A percentile compares a stretch with the other conserved stretches of the same genome.
These are phyloP conservation scores for Leucoagaricus sp. DNA, from an alignment of 1,284 basidiomycete species.

Conservation along the genomic window DNA sequence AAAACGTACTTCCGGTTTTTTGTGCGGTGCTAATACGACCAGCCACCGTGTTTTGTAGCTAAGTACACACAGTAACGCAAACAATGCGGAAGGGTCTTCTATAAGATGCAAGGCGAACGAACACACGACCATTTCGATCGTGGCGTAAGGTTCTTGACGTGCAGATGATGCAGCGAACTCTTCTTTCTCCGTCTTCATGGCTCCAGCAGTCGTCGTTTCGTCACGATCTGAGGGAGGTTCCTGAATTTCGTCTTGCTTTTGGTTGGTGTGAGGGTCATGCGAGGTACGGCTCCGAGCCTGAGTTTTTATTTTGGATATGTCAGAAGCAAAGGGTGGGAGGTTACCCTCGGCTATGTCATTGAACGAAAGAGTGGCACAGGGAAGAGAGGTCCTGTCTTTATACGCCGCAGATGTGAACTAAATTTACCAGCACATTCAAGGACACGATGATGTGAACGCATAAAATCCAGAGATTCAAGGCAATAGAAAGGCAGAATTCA, in stretches of 20 bases:
- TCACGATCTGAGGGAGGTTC: not conserved
- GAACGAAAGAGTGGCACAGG: slow-evolving; percentile 34
- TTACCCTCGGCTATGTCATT: slow-evolving; percentile 35
- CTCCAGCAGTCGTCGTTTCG: not conserved
- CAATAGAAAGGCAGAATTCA: not conserved
- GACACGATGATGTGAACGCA: not conserved
- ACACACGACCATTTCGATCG: slow-evolving; percentile 65
- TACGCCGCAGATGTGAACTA: slow-evolving; percentile 36
- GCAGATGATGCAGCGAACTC: not conserved
- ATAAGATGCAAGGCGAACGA: slow-evolving; percentile 76
- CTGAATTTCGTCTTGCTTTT: slow-evolving; percentile 5
- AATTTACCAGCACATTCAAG: no score
- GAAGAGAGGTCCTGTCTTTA: slow-evolving; percentile 31
- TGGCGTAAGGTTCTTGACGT: slow-evolving; percentile 13
- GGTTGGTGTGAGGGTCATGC: not conserved
- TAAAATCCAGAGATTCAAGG: not conserved
- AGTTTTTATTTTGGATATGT: slow-evolving; percentile 13
- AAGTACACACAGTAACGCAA: slow-evolving; percentile 63
- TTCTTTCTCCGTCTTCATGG: not conserved
- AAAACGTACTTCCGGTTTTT: slow-evolving; percentile 63
- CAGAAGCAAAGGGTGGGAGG: slow-evolving; percentile 23
- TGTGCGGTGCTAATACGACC: slow-evolving; percentile 70
- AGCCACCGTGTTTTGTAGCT: slow-evolving; percentile 65
- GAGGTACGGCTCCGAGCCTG: slow-evolving; percentile 4
- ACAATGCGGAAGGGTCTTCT: slow-evolving; percentile 61